phyloP scores from a whole-genome alignment of 2,329 filamentous ascomycete genomes.

The Beauveria caledonica region DNA sequence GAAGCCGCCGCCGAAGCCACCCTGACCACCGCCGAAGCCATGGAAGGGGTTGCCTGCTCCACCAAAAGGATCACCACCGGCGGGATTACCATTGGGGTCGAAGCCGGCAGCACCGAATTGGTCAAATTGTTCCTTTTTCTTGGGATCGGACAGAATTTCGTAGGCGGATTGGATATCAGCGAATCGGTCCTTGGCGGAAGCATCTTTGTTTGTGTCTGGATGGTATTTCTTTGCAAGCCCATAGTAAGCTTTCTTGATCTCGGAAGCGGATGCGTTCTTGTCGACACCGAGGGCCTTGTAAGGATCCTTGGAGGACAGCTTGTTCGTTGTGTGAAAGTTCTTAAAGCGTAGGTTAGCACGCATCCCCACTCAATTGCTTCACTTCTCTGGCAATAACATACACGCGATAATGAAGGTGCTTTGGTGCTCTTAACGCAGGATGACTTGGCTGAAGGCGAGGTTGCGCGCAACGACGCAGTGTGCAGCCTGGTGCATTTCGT shows the following conservation, averaged over 20 bases:
- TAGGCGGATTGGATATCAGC: slow-evolving; percentile 89
- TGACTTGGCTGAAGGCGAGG: slow-evolving; percentile 16
- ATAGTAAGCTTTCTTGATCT: slow-evolving; percentile 99
- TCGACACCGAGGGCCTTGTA: slow-evolving; percentile 80
- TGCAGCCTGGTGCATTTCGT: slow-evolving; percentile 29
- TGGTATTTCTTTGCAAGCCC: slow-evolving; percentile 96
- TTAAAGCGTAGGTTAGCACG: slow-evolving; percentile 20
- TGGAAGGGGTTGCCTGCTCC: slow-evolving; percentile 58
- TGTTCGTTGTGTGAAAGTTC: slow-evolving; percentile 54
- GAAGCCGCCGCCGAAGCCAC: slow-evolving; percentile 73
- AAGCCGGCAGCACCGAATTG: slow-evolving; percentile 84
- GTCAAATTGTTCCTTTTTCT: slow-evolving; percentile 90
- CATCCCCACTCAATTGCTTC: background rate
- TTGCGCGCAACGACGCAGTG: slow-evolving; percentile 18
- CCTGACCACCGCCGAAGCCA: slow-evolving; percentile 50
- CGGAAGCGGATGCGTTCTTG: slow-evolving; percentile 69
- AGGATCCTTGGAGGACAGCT: slow-evolving; percentile 60
- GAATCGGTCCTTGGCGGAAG: slow-evolving; percentile 89
- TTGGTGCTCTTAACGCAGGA: slow-evolving; percentile 14
- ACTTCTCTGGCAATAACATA: slow-evolving; percentile 17
- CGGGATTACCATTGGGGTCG: slow-evolving; percentile 62
- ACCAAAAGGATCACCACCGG: slow-evolving; percentile 50
- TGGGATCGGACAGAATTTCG: slow-evolving; percentile 82
- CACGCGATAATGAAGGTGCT: slow-evolving; percentile 19
- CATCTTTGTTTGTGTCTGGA: slow-evolving; percentile 95